Evolutionary conservation across 2,329 filamentous ascomycete genomes (phyloP), one percentile per base, ranked within the genome.

Genomic region (Colletotrichum abscissum): DNA sequence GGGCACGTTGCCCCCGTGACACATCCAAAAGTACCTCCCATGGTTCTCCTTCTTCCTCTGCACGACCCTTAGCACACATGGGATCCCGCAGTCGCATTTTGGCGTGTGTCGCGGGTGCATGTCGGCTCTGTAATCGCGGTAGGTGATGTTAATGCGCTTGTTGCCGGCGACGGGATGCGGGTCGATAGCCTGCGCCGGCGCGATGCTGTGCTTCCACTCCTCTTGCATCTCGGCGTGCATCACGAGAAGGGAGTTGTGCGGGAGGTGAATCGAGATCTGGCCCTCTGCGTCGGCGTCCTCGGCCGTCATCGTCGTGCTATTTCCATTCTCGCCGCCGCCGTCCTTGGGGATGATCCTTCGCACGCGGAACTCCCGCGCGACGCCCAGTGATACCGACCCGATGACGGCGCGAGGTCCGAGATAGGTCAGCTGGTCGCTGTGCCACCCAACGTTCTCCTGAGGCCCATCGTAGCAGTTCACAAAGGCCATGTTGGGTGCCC

Each of bases 171-270:
- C 81, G 0, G 95, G 94, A 81, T 99, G 97, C 1, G 95, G 94
- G 74, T 95, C 93, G 72, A 98, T 93, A 4, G 92, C 90, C 62
- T 88, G 87, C 0, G 93, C 92, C 0, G 95, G 93, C 0, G 91
- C 87, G 56, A 99, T 93, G 76, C 90, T 90, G 81, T 99, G 97
- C 81, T 98, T 98, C 95, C 95, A 98, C 79, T 94, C 92, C 80
- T 98, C 96, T 80, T 98, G 96, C 94, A 98, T 98, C 80, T 97
- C 95, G 1, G 96, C 95, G 79, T 98, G 95, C 97, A 99, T 98
- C 11, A 98, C 88, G 0, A 99, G 88, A 0, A 98, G 88, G 0
- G 94, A 97, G 81, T 98, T 98, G 82, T 98, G 97, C 0, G 96
- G 96, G 0, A 98, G 90, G 77, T 98, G 95, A 56, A 98, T 97